Percentiles rank a stretch among this genome's conserved stretches.
phyloP scores from a whole-genome alignment of 2,329 filamentous ascomycete species.

The Ceratocystis albifundus region DNA sequence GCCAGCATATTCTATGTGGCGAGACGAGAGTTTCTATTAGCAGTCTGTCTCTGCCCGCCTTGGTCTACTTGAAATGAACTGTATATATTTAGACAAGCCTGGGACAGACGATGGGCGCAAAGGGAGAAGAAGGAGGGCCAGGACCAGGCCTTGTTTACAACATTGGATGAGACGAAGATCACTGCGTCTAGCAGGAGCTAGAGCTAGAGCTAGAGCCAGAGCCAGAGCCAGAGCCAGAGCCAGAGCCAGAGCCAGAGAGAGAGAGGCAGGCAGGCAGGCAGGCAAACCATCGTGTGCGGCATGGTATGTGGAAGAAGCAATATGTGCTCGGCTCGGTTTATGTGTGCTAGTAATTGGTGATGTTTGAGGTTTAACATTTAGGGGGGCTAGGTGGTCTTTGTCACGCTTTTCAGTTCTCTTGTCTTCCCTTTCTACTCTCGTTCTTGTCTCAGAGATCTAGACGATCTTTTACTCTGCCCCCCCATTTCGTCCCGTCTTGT shows the following conservation, averaged over 20 bases:
- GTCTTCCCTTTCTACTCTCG: background rate
- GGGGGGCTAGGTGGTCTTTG: background rate
- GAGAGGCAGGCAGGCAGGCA: too few relatives aligned
- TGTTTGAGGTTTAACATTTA: constrained; percentile 8
- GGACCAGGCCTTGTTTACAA: constrained; percentile 3
- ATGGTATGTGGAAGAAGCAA: background rate
- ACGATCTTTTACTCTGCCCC: constrained; percentile 6
- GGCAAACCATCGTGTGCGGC: background rate
- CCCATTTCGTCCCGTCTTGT: constrained; percentile 10
- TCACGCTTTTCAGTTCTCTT: background rate
- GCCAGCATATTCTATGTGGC: background rate
- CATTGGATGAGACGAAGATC: constrained; percentile 8
- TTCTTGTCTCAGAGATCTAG: constrained; percentile 4
- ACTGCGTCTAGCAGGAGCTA: background rate
- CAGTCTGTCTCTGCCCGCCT: too few relatives aligned
- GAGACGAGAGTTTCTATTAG: too few relatives aligned
- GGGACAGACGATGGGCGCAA: background rate
- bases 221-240: background rate
- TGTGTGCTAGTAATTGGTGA: background rate
- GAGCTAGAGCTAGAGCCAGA: background rate
- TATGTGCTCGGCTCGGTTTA: background rate
- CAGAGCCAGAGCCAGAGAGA: background rate
- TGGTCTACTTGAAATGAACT: background rate
- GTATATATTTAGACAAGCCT: constrained; percentile 8
- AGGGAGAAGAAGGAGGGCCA: background rate